A percentile compares a stretch with the other conserved stretches of the same genome.
Evolutionary conservation across 2,329 filamentous ascomycete genomes (phyloP).

Genomic region (Remersonia thermophila): DNA sequence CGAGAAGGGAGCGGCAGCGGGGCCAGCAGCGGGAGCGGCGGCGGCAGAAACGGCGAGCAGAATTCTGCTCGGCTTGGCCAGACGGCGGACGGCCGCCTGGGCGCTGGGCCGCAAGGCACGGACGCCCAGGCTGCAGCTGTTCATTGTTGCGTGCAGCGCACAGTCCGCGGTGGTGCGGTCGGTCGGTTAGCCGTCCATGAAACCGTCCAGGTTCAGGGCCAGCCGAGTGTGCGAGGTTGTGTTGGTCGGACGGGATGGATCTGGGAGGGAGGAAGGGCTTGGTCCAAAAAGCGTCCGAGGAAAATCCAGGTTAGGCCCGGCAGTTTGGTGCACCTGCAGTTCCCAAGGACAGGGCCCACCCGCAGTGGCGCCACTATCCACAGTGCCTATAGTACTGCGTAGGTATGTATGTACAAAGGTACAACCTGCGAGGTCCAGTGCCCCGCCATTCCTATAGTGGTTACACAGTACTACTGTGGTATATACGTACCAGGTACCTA

Average conservation of each 20-base stretch:
- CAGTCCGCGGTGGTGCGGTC: slow-evolving; percentile 14
- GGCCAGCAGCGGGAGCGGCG: no score
- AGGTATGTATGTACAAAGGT: no score
- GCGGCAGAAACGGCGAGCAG: slow-evolving; percentile 3
- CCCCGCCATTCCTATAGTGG: neutral
- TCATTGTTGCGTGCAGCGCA: slow-evolving; percentile 18
- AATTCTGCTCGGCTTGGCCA: slow-evolving; percentile 5
- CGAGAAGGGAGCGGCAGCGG: slow-evolving; percentile 3
- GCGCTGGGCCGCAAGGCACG: slow-evolving; percentile 19
- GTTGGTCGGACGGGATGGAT: no score
- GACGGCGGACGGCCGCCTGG: slow-evolving; percentile 13
- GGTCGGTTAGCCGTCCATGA: slow-evolving; percentile 16
- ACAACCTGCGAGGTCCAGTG: no score
- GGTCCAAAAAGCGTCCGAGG: neutral
- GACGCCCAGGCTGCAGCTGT: slow-evolving; percentile 17
- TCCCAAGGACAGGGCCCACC: no score
- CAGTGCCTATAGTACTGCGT: no score
- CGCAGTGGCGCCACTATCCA: no score
- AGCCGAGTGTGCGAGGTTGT: neutral
- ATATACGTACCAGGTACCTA: no score
- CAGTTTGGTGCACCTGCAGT: neutral
- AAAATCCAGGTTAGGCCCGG: slow-evolving; percentile 1
- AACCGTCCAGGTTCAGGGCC: neutral
- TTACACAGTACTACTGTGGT: slow-evolving; percentile 1
- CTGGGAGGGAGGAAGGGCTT: no score